Percentiles rank a stretch among this genome's conserved stretches.
Evolutionary conservation across 495 filamentous ascomycete genomes (phyloP).

Genomic region (Aspergillus coremiiformis): DNA sequence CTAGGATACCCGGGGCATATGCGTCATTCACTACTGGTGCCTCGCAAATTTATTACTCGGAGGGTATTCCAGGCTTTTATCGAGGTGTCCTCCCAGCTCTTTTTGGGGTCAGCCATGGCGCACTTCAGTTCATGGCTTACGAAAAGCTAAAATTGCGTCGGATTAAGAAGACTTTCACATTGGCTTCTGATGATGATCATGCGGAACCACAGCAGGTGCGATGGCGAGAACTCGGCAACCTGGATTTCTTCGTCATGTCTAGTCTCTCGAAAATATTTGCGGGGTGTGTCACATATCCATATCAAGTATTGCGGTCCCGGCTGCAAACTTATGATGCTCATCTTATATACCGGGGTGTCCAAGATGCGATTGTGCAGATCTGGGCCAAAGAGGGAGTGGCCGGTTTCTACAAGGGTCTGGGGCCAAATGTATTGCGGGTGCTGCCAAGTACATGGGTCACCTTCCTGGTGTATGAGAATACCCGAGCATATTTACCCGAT

Average conservation of each 20-base stretch:
- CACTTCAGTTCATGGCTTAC: constrained; percentile 93
- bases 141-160: constrained; percentile 71
- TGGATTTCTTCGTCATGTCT: constrained; percentile 70
- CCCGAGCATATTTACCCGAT: constrained; percentile 43
- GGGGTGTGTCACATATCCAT: constrained; percentile 81
- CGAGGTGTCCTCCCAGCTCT: constrained; percentile 74
- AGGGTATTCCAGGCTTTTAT: constrained; percentile 75
- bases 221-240: constrained; percentile 50
- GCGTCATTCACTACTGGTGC: constrained; percentile 63
- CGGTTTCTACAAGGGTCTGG: constrained; percentile 90
- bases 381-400: constrained; percentile 69
- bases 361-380: constrained; percentile 64
- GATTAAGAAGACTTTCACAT: constrained; percentile 6
- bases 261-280: constrained; percentile 82
- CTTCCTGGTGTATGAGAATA: constrained; percentile 97
- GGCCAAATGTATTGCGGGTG: constrained; percentile 80
- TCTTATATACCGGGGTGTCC: constrained; percentile 54
- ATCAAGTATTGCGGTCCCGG: constrained; percentile 81
- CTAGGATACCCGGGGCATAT: constrained; percentile 69
- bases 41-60: constrained; percentile 51
- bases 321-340: constrained; percentile 80
- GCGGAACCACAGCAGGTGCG: constrained; percentile 8
- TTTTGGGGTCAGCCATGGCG: constrained; percentile 89
- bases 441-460: constrained; percentile 94
- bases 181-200: not conserved